These are phyloP conservation scores for Eragrostis nindensis DNA, from an alignment of 176 grass and related monocot species.

Conservation along the genomic window DNA sequence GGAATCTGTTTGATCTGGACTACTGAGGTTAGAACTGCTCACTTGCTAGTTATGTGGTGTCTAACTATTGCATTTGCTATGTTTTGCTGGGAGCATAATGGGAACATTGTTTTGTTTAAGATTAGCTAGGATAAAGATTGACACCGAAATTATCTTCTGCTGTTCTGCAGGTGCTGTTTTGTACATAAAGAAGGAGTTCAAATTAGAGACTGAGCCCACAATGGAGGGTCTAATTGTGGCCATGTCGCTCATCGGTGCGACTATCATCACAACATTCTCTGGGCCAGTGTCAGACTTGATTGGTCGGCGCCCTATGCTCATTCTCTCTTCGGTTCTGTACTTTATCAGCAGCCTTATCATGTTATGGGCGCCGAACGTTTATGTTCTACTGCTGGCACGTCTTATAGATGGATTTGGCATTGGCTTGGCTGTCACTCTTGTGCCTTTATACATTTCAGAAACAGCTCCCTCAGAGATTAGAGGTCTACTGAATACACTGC, in stretches of 20 bases:
- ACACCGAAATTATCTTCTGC: constrained; percentile 18
- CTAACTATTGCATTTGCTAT: background rate
- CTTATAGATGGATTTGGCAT: constrained; percentile 88
- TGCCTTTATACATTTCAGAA: constrained; percentile 93
- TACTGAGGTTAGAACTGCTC: background rate
- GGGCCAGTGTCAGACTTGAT: constrained; percentile 74
- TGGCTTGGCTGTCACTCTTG: constrained; percentile 77
- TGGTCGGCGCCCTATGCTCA: constrained; percentile 81
- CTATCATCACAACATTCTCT: constrained; percentile 84
- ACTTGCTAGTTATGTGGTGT: constrained; percentile 9
- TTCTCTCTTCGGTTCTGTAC: constrained; percentile 73
- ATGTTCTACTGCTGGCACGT: constrained; percentile 75
- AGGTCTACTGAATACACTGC: constrained; percentile 78
- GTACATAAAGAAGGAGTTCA: constrained; percentile 92
- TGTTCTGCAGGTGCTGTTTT: constrained; percentile 81
- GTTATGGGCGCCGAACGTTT: constrained; percentile 88
- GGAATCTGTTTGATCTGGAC: constrained; percentile 25
- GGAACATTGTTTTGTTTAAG: constrained; percentile 26
- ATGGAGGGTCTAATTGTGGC: constrained; percentile 89
- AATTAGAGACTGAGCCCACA: constrained; percentile 65
- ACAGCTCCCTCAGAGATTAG: constrained; percentile 89
- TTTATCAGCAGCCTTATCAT: constrained; percentile 81
- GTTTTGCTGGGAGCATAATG: constrained; percentile 20
- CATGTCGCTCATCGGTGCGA: constrained; percentile 91
- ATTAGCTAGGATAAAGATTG: constrained; percentile 5